Evolutionary conservation across 2,329 filamentous ascomycete species (phyloP).

Genomic region (Monosporascus cannonballus): DNA sequence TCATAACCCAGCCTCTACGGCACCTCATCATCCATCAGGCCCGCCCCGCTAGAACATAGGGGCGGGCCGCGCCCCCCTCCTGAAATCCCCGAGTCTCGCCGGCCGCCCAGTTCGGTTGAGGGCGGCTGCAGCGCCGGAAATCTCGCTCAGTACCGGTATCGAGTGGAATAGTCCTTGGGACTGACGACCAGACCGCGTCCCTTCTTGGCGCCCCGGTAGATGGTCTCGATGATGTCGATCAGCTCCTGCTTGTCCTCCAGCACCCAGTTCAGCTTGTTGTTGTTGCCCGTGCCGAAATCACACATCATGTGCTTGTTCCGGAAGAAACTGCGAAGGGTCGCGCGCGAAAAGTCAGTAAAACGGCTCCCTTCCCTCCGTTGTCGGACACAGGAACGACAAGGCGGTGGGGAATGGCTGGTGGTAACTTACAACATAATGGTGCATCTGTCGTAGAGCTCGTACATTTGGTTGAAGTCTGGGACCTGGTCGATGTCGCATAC

Average conservation of each 20-base stretch:
- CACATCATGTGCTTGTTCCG: constrained; percentile 99
- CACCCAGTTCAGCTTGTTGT: constrained; percentile 97
- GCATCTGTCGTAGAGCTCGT: constrained; percentile 84
- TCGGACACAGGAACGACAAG: too few relatives aligned
- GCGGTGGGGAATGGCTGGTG: too few relatives aligned
- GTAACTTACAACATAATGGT: constrained; percentile 86
- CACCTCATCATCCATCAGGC: not conserved
- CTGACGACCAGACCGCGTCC: constrained; percentile 93
- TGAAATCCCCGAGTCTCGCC: not conserved
- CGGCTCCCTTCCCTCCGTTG: too few relatives aligned
- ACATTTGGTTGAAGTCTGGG: constrained; percentile 94
- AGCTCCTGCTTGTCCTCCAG: constrained; percentile 97
- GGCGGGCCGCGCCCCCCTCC: not conserved
- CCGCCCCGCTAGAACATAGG: not conserved
- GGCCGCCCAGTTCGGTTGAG: not conserved
- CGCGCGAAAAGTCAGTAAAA: constrained; percentile 15
- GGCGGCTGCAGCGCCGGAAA: too few relatives aligned
- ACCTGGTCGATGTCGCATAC: constrained; percentile 89
- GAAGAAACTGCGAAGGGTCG: constrained; percentile 55
- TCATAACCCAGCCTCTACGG: too few relatives aligned
- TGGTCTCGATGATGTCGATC: constrained; percentile 97
- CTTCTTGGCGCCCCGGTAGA: constrained; percentile 98
- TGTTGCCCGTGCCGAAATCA: constrained; percentile 96
- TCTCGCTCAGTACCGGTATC: constrained; percentile 21
- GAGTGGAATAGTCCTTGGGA: constrained; percentile 63